A percentile compares a stretch with the other conserved stretches of the same genome.
These are phyloP conservation scores for Rhododendron vialii DNA, from an alignment of 148 eudicot species.

Conservation along the genomic window DNA sequence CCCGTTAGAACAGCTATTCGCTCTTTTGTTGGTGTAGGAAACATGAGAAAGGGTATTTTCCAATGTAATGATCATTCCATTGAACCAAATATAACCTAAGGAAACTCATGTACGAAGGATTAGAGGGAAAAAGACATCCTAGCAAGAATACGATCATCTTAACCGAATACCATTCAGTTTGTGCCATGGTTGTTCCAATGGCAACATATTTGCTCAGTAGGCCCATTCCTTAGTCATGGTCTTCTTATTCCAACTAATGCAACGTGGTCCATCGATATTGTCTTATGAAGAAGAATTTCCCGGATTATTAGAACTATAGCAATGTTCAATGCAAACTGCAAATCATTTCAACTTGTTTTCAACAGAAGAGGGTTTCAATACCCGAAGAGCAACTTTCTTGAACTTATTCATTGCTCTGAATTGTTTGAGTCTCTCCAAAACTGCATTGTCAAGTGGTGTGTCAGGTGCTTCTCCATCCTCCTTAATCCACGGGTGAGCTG, in stretches of 20 bases:
- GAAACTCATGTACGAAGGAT: background rate
- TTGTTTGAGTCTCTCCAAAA: conserved; percentile 71
- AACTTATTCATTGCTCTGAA: conserved; percentile 94
- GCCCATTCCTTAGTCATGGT: background rate
- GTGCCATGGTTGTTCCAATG: background rate
- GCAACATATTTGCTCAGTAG: background rate
- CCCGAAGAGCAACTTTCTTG: conserved; percentile 97
- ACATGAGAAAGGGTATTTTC: background rate
- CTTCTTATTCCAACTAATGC: background rate
- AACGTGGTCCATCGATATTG: background rate
- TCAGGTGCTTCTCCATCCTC: conserved; percentile 94
- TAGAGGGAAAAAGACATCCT: background rate
- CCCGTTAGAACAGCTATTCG: background rate
- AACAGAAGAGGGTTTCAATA: conserved; percentile 14
- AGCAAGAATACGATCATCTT: background rate
- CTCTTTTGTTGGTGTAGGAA: background rate
- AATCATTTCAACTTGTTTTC: background rate
- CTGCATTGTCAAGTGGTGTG: conserved; percentile 93
- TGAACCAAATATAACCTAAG: background rate
- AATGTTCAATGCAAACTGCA: background rate
- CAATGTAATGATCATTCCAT: background rate
- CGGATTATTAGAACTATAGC: background rate
- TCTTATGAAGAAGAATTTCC: background rate
- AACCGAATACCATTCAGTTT: background rate
- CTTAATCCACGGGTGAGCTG: conserved; percentile 95